Base-by-base conservation (phyloP, 2,329 filamentous ascomycete species). In the Bipolaris victoriae region DNA sequence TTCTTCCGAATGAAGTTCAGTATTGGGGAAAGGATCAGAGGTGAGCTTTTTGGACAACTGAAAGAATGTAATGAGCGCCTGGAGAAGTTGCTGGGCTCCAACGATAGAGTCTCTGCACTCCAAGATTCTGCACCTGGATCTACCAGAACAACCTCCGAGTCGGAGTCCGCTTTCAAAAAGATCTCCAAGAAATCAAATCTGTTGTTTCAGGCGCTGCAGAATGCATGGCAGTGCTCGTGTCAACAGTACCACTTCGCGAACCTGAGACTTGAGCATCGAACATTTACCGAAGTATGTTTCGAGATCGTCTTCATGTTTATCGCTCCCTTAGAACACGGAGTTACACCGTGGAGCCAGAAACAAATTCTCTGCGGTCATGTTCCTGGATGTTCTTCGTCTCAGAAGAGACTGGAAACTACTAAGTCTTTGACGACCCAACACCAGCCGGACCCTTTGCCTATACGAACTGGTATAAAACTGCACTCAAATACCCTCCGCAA, bases 201-300 rank as follows among this genome's bases (percentile, higher is more conserved):
- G 6, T 53, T 69, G 1, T 67, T 64, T 29, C 57, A 58, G 45
- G 61, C 64, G 7, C 24, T 69, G 15, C 52, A 63, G 20, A 59
- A 57, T 9, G 59, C 66, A 20, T 67, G 64, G 61, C 47, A 63
- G 26, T 69, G 64, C 52, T 60, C 59, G 2, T 69, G 66, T 52
- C 55, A 57, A 51, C 57, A 62, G 15, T 61, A 67, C 48, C 66
- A 68, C 43, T 62, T 60, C 43, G 64, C 64, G 7, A 66, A 64
- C 44, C 52, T 68, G 15, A 55, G 60, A 15, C 58, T 68, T 3
- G 64, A 68, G 50, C 66, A 68, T 60, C 64, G 63, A 0, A 67
- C 57, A 47, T 43, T 62, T 9, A 40, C 66, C 15, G 60, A 62
- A 29, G 40, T 55, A 16, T 62, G 52, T 44, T 68, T 68, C 43